Evolutionary conservation across 805 yeast species (phyloP), one percentile per base, ranked within the genome.

Genomic region (Pichia sporocuriosa): DNA sequence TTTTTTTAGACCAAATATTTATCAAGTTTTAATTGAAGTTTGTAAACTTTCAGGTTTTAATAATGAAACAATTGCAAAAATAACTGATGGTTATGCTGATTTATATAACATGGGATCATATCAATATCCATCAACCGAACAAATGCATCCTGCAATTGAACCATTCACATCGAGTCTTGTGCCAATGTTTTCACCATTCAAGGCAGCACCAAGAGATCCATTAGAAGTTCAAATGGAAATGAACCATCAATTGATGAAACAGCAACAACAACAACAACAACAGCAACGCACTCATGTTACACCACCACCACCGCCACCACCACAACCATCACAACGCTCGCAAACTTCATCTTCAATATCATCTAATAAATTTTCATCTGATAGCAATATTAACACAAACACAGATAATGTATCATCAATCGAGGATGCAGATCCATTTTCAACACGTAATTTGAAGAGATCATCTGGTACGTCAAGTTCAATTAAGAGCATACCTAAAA

Each of bases 1-100:
- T 3, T 57, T 75, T 12, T 68, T 73, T 50, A 73, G 98, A 54
- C 97, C 97, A 2, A 89, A 87, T 58, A 78, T 87, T 15, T 86
- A 79, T 50, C 97, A 89, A 62, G 82, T 90, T 1, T 55, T 81
- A 44, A 60, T 65, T 42, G 84, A 79, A 50, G 57, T 88, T 27
- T 78, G 82, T 58, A 63, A 76, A 34, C 66, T 88, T 59, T 62
- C 77, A 39, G 77, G 77, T 26, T 67, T 55, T 6, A 35, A 21
- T 16, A 35, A 35, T 12, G 41, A 36, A 27, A 10, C 32, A 19
- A 42, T 26, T 4, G 25, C 38, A 17, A 25, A 38, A 16, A 21
- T 27, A 4, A 37, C 36, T 15, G 32, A 29, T 10, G 48, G 38
- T 11, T 37, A 40, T 19, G 39, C 64, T 19, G 78, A 73, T 52